Percentiles rank a stretch among this genome's conserved stretches.
These are phyloP conservation scores for Angomonas deanei DNA, from an alignment of 208 protist species.

Conservation along the genomic window DNA sequence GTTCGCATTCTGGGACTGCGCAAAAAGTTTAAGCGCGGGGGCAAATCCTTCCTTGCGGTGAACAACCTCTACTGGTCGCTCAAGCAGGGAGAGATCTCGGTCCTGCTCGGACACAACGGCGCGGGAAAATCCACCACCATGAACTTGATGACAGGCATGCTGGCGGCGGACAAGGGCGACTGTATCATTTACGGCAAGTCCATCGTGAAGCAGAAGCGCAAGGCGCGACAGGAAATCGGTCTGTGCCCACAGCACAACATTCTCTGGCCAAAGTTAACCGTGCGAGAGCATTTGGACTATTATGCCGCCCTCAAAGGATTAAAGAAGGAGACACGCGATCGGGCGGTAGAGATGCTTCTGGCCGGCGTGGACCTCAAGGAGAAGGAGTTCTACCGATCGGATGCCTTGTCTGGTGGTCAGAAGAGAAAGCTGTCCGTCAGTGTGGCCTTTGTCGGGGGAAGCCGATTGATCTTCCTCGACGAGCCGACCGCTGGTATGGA, in stretches of 20 bases:
- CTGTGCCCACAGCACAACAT: conserved; percentile 94
- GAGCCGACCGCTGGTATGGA: conserved; percentile 91
- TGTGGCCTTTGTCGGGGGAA: conserved; percentile 77
- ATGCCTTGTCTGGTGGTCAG: conserved; percentile 72
- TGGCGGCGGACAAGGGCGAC: conserved; percentile 53
- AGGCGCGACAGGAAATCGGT: conserved; percentile 71
- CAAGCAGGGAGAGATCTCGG: conserved; percentile 50
- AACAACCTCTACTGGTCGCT: conserved; percentile 51
- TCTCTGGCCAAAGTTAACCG: conserved; percentile 86
- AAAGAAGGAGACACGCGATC: conserved; percentile 14
- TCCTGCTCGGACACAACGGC: conserved; percentile 64
- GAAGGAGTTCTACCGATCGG: conserved; percentile 22
- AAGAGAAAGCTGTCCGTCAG: conserved; percentile 84
- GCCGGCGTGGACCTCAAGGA: conserved; percentile 39
- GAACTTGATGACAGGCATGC: conserved; percentile 81
- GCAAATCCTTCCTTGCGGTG: conserved; percentile 46
- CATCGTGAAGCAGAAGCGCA: conserved; percentile 35
- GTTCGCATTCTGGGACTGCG: conserved; percentile 18
- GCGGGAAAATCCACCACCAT: conserved; percentile 71
- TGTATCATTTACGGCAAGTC: conserved; percentile 63
- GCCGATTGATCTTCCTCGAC: conserved; percentile 81
- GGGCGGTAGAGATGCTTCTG: conserved; percentile 28
- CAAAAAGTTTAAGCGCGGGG: conserved; percentile 26
- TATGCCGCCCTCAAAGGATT: conserved; percentile 88
- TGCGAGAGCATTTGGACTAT: conserved; percentile 86